Percentiles rank a stretch among this genome's conserved stretches.
Conservation (phyloP, 805 yeast species). For the Hanseniaspora clermontiae region DNA sequence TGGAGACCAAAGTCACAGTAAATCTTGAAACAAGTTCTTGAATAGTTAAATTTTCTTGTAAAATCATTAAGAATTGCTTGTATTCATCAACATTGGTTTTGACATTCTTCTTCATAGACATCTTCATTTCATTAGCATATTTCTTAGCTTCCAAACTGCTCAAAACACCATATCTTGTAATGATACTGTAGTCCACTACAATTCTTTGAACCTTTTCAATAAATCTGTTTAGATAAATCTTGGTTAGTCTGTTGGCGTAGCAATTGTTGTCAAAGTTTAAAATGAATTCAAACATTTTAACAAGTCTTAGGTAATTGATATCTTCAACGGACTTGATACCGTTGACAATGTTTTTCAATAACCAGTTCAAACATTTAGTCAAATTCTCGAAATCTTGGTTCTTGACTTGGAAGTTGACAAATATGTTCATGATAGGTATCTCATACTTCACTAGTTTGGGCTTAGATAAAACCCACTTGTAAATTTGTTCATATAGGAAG, state of each 20-base stretch:
- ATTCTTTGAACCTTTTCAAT: constrained; percentile 35
- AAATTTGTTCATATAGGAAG: constrained; percentile 56
- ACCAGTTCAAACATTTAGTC: constrained; percentile 55
- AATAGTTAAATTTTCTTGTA: constrained; percentile 35
- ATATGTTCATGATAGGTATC: constrained; percentile 33
- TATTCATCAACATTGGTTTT: constrained; percentile 16
- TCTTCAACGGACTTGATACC: constrained; percentile 43
- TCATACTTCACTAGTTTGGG: constrained; percentile 32
- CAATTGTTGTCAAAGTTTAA: constrained; percentile 44
- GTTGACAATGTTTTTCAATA: constrained; percentile 36
- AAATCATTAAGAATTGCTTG: constrained; percentile 29
- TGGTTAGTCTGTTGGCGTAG: constrained; percentile 32
- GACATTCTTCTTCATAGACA: constrained; percentile 13
- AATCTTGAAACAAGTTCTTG: constrained; percentile 21
- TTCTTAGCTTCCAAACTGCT: constrained; percentile 30
- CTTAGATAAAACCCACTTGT: constrained; percentile 47
- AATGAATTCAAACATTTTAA: constrained; percentile 56
- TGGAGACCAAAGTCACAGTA: constrained; percentile 27
- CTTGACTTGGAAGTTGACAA: constrained; percentile 22
- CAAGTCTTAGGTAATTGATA: constrained; percentile 38
- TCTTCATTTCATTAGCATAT: constrained; percentile 12
- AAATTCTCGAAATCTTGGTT: constrained; percentile 36
- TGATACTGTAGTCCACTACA: constrained; percentile 37
- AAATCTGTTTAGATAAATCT: constrained; percentile 31
- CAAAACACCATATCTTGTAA: constrained; percentile 45